A percentile compares a stretch with the other conserved stretches of the same genome.
Evolutionary conservation across 192 early-diverging fungal species (phyloP).

Genomic region (Rhizophagus clarus): DNA sequence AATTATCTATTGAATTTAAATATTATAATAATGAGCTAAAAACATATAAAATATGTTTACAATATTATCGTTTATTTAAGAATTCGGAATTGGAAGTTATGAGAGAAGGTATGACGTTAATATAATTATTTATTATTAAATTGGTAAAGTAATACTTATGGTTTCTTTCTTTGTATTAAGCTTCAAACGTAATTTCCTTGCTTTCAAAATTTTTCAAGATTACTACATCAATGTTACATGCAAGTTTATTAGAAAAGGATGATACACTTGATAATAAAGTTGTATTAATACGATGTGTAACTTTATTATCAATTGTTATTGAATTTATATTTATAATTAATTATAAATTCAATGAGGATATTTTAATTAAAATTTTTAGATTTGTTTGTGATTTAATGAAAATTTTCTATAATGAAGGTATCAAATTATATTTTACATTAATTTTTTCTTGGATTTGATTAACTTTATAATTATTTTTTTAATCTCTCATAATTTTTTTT

Average conservation of each 20-base stretch:
- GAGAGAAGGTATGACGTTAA: not conserved
- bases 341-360: not conserved
- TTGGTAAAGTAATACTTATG: not conserved
- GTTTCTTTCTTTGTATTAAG: not conserved
- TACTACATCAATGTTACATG: not conserved
- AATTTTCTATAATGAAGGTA: conserved; percentile 20
- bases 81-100: not conserved
- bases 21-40: not conserved
- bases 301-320: not conserved
- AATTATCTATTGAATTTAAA: not conserved
- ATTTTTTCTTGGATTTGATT: not conserved
- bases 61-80: not conserved
- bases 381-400: conserved; percentile 7
- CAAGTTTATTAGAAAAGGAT: no score
- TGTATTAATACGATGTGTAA: not conserved
- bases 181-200: not conserved
- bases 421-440: not conserved
- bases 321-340: not conserved
- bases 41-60: not conserved
- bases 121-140: not conserved
- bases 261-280: not conserved
- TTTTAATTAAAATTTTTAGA: not conserved
- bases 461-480: not conserved
- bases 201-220: not conserved
- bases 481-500: no score